A percentile compares a stretch with the other conserved stretches of the same genome.
phyloP scores from a whole-genome alignment of 371 early-diverging fungal genomes.

The Circinella umbellata region DNA sequence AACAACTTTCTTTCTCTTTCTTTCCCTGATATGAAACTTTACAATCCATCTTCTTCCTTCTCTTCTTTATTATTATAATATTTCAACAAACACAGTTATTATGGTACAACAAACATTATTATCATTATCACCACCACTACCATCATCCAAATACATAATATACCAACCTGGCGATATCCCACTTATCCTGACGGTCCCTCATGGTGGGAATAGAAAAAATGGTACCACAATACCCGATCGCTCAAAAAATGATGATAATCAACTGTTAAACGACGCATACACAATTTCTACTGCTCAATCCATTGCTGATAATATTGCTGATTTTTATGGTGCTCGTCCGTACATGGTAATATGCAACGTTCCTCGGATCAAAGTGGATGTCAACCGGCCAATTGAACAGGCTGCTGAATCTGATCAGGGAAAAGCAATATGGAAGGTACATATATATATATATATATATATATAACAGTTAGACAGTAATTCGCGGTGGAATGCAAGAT shows the following conservation, averaged over 20 bases:
- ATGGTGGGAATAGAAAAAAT: constrained; percentile 12
- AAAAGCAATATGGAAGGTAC: constrained; percentile 19
- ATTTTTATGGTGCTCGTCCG: constrained; percentile 5
- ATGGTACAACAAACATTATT: background rate
- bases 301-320: constrained; percentile 9
- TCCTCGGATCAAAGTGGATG: constrained; percentile 19
- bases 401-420: constrained; percentile 13
- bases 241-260: background rate
- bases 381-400: constrained; percentile 14
- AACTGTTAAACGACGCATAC: constrained; percentile 12
- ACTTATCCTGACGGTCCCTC: constrained; percentile 17
- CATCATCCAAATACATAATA: background rate
- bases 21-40: background rate
- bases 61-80: no score
- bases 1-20: no score
- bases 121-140: background rate
- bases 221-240: constrained; percentile 17
- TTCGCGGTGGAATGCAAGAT: no score
- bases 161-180: constrained; percentile 13
- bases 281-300: constrained; percentile 11
- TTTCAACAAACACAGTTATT: no score
- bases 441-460: background rate
- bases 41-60: no score
- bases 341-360: constrained; percentile 17
- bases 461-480: background rate